Percentiles rank a stretch among this genome's conserved stretches.
Evolutionary conservation across 176 grass and related monocot genomes (phyloP).

Genomic region (Triticum monococcum): DNA sequence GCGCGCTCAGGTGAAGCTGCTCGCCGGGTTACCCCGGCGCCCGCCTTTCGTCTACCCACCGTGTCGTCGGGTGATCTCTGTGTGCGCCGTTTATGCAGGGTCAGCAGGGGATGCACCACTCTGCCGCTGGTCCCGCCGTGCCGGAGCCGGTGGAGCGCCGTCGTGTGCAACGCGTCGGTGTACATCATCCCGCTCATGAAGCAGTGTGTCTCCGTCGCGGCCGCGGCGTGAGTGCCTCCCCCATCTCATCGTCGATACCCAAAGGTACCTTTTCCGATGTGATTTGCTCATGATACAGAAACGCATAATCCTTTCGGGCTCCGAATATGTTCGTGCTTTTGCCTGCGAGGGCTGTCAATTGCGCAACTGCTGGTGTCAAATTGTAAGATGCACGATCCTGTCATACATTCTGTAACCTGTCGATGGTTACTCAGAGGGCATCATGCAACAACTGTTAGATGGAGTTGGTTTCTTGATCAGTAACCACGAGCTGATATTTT

Average conservation of each 20-base stretch:
- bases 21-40: neutral
- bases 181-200: slow-evolving; percentile 14
- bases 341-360: neutral
- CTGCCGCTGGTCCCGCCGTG: too few species aligned
- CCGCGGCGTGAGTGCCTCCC: slow-evolving; percentile 55
- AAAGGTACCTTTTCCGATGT: neutral
- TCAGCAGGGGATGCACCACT: too few species aligned
- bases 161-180: too few species aligned
- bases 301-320: neutral
- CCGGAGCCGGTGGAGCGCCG: too few species aligned
- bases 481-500: neutral
- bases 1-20: slow-evolving; percentile 34
- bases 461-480: neutral
- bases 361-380: too few species aligned
- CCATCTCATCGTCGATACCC: neutral
- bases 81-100: too few species aligned
- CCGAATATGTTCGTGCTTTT: neutral
- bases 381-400: neutral
- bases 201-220: slow-evolving; percentile 71
- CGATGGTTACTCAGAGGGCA: neutral
- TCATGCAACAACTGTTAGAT: neutral
- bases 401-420: neutral
- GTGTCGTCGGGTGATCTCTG: too few species aligned
- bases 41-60: too few species aligned
- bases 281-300: neutral